Base-by-base conservation (phyloP, 352 stramenopile species). In the Globisporangium echinulatum region DNA sequence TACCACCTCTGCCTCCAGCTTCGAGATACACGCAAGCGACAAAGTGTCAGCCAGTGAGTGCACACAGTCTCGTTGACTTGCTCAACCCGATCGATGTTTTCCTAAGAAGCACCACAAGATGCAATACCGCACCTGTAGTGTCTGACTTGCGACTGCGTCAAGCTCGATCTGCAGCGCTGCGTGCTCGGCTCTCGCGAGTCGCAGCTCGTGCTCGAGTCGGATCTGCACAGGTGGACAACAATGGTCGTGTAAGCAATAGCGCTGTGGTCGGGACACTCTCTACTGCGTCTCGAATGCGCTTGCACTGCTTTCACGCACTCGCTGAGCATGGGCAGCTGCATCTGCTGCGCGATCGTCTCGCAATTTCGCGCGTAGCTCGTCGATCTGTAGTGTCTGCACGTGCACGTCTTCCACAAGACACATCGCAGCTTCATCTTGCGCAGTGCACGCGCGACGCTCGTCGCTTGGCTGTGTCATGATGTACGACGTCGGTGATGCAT, bases 351-450 rank as follows among this genome's bases (percentile, higher is more conserved):
- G 50, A 11, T 58, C 49, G 44, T 59, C 50, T 9, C 19, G 25
- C 40, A 70, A n/a, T 36, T 60, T 49, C 14, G 49, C 40, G 47
- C 60, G 38, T 37, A 70, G 42, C n/a, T 58, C 46, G 6, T 53
- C 44, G 36, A 67, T 57, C 56, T 67, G 54, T n/a, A 70, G 33
- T 25, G 17, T 36, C 7, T 11, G 15, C 11, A 48, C 42, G 17
- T 54, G 59, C 10, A 44, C 52, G 19, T 67, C 59, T 39, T 70
- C 50, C 19, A 49, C 33, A 5, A 13, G 51, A 33, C 60, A 67
- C 40, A 56, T 10, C 11, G n/a, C 9, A 11, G 55, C 53, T 17
- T 54, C 64, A 33, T 61, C 33, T 59, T 70, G 63, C 2, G 46
- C 46, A 33, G 7, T 6, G 46, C n/a, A 5, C 46, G 14, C 25